phyloP scores from a whole-genome alignment of 163 green algal genomes.

The Scenedesmus sp. region DNA sequence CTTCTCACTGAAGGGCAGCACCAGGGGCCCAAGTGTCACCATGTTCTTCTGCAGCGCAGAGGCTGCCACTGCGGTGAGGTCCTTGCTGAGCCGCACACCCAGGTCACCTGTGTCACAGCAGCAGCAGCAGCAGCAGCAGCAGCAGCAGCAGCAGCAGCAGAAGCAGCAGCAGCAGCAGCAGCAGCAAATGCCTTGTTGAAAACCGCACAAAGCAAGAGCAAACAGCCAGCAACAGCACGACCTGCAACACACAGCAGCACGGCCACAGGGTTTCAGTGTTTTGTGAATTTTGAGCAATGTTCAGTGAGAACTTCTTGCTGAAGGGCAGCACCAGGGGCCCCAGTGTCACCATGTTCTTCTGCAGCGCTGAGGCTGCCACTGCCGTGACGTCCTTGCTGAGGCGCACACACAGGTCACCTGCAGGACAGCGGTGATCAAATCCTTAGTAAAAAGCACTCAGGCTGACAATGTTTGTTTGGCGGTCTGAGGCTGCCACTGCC shows the following conservation, averaged over 20 bases:
- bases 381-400: slow-evolving; percentile 80
- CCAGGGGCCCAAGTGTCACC: slow-evolving; percentile 89
- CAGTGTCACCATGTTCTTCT: slow-evolving; percentile 93
- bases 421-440: slow-evolving; percentile 33
- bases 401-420: slow-evolving; percentile 63
- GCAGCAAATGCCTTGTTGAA: neutral
- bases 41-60: slow-evolving; percentile 85
- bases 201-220: no score
- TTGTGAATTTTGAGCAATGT: no score
- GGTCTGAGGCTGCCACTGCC: neutral
- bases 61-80: slow-evolving; percentile 68
- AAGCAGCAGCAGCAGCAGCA: slow-evolving; percentile 11
- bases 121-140: slow-evolving; percentile 8
- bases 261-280: no score
- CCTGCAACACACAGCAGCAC: neutral
- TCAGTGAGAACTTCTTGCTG: neutral
- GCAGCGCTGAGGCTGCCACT: slow-evolving; percentile 53
- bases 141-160: slow-evolving; percentile 14
- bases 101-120: slow-evolving; percentile 54
- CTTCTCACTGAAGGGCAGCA: slow-evolving; percentile 91
- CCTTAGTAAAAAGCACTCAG: no score
- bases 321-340: slow-evolving; percentile 88
- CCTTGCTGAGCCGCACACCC: slow-evolving; percentile 72
- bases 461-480: no score
- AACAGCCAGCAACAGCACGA: no score